Evolutionary conservation across 2,329 filamentous ascomycete species (phyloP).

Genomic region (Hypoxylon sp.): DNA sequence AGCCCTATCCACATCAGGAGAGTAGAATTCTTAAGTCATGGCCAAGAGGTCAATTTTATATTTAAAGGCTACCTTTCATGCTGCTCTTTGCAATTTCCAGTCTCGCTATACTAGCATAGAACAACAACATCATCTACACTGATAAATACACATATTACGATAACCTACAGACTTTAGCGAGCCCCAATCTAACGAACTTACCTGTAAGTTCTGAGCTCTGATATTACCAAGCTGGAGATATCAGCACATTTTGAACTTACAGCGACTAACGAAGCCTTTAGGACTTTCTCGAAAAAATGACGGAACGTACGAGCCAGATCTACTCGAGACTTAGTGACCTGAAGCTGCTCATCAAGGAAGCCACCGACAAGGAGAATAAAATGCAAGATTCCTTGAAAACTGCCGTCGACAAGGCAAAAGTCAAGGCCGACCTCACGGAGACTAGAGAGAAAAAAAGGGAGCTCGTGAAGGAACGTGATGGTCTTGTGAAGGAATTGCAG

Average conservation of each 20-base stretch:
- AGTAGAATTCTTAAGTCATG: not conserved
- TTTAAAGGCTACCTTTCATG: not conserved
- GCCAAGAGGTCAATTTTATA: not conserved
- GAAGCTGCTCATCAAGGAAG: not conserved
- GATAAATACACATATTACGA: not conserved
- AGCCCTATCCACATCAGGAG: not conserved
- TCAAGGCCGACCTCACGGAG: not conserved
- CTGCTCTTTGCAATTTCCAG: not conserved
- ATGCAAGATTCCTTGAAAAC: not conserved
- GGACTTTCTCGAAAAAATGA: not conserved
- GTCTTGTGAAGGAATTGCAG: not conserved
- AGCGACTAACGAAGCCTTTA: not conserved
- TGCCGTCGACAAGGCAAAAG: not conserved
- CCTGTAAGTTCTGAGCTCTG: not conserved
- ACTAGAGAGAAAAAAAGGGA: not conserved
- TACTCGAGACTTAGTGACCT: not conserved
- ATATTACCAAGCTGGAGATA: not conserved
- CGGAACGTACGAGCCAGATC: not conserved
- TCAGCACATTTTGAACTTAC: not conserved
- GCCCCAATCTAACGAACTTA: not conserved
- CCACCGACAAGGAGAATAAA: not conserved
- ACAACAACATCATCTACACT: not conserved
- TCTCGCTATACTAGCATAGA: not conserved
- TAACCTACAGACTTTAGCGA: not conserved
- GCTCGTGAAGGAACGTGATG: not conserved